Conservation (phyloP, 2,329 filamentous ascomycete species). For the Paraconiothyrium brasiliense region DNA sequence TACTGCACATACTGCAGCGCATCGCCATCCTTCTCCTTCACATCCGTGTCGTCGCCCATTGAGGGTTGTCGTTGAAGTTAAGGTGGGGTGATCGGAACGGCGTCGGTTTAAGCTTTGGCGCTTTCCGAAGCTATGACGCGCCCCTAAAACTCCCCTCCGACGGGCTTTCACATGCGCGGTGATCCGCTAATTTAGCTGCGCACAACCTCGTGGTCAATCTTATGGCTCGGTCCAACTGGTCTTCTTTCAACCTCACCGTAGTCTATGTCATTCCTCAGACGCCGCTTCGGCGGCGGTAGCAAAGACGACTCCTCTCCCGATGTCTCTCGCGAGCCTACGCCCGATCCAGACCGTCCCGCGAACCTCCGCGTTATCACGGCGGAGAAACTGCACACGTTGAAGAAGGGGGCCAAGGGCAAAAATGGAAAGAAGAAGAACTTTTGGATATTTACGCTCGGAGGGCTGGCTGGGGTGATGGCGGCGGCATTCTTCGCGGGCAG, state of each 20-base stretch:
- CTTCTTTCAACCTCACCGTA: conserved; percentile 1
- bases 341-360: conserved; percentile 46
- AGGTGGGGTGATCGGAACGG: background rate
- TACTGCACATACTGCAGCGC: conserved; percentile 69
- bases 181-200: background rate
- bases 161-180: conserved; percentile 9
- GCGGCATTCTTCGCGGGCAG: conserved; percentile 90
- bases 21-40: conserved; percentile 14
- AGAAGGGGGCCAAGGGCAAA: conserved; percentile 47
- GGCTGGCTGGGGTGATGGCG: conserved; percentile 86
- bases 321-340: conserved; percentile 51
- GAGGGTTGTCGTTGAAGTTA: background rate
- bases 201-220: background rate
- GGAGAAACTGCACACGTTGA: conserved; percentile 60
- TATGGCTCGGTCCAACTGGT: background rate
- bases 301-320: conserved; percentile 41
- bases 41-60: conserved; percentile 28
- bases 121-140: background rate
- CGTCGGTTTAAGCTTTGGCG: background rate
- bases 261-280: conserved; percentile 50
- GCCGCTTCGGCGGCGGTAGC: conserved; percentile 44
- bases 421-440: conserved; percentile 75
- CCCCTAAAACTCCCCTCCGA: background rate
- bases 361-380: conserved; percentile 63
- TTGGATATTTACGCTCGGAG: conserved; percentile 86